A percentile compares a stretch with the other conserved stretches of the same genome.
phyloP scores from a whole-genome alignment of 148 eudicot genomes.

The Spergularia bocconei region DNA sequence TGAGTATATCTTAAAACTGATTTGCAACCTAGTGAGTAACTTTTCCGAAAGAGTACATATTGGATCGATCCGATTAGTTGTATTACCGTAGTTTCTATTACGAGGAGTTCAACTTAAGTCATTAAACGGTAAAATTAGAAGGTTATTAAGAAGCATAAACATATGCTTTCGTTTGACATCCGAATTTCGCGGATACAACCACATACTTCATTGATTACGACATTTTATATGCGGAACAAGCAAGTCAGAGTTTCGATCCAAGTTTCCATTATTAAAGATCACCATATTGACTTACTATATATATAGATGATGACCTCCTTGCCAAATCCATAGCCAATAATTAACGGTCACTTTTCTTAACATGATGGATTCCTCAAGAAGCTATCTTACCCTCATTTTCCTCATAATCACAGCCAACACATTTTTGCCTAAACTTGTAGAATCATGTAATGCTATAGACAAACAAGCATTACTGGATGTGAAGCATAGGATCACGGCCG shows the following conservation, averaged over 20 bases:
- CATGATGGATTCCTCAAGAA: conserved; percentile 13
- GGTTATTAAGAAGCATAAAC: too few species aligned
- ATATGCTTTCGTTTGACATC: conserved; percentile 2
- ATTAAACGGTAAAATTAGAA: too few species aligned
- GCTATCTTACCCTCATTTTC: conserved; percentile 23
- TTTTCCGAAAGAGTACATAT: too few species aligned
- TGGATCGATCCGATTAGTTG: too few species aligned
- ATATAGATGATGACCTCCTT: background rate
- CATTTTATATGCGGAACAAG: background rate
- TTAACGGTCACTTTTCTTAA: conserved; percentile 9
- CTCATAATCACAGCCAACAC: conserved; percentile 2
- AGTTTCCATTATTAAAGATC: conserved; percentile 4
- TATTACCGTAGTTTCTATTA: too few species aligned
- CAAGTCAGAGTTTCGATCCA: conserved; percentile 1
- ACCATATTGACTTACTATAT: background rate
- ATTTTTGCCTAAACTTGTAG: conserved; percentile 6
- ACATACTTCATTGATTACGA: conserved; percentile 6
- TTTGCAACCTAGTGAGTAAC: too few species aligned
- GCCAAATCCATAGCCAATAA: background rate
- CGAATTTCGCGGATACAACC: conserved; percentile 7
- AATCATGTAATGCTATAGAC: conserved; percentile 57
- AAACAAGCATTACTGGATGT: conserved; percentile 54
- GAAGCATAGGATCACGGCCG: conserved; percentile 56
- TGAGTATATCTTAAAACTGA: too few species aligned
- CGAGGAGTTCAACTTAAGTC: too few species aligned